These are phyloP conservation scores for Tympanopsis confertula DNA, from an alignment of 2,329 filamentous ascomycete species.

Conservation along the genomic window DNA sequence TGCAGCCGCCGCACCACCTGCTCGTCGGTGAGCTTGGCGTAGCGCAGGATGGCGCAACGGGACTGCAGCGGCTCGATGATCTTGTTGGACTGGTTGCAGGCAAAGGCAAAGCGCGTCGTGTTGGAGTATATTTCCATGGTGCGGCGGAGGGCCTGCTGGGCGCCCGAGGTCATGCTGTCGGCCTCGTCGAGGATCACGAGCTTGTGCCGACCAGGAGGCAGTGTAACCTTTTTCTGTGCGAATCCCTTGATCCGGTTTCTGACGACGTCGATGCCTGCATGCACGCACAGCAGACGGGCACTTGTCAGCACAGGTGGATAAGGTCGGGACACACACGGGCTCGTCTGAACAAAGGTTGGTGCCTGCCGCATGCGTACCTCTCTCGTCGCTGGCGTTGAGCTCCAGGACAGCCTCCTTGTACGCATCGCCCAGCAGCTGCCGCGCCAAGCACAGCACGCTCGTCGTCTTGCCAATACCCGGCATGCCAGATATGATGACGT, in stretches of 20 bases:
- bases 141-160: conserved; percentile 83
- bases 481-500: conserved; percentile 99
- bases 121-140: conserved; percentile 99
- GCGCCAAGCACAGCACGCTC: conserved; percentile 81
- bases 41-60: conserved; percentile 87
- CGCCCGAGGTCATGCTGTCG: conserved; percentile 94
- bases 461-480: conserved; percentile 98
- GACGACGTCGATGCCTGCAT: conserved; percentile 81
- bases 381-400: conserved; percentile 89
- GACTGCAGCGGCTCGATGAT: conserved; percentile 99
- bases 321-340: too few relatives aligned
- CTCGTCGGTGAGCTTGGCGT: conserved; percentile 79
- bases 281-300: neutral
- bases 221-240: conserved; percentile 95
- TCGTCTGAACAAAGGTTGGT: too few relatives aligned
- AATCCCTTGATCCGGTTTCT: conserved; percentile 96
- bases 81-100: conserved; percentile 97
- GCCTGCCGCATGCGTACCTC: too few relatives aligned
- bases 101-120: conserved; percentile 93
- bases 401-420: conserved; percentile 98
- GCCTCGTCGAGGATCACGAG: conserved; percentile 95
- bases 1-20: conserved; percentile 84
- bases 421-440: conserved; percentile 78
- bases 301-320: neutral
- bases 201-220: conserved; percentile 84